Percentiles rank a stretch among this genome's conserved stretches.
Evolutionary conservation across 1,284 basidiomycete species (phyloP).

Genomic region (Puccinia brachypodii): DNA sequence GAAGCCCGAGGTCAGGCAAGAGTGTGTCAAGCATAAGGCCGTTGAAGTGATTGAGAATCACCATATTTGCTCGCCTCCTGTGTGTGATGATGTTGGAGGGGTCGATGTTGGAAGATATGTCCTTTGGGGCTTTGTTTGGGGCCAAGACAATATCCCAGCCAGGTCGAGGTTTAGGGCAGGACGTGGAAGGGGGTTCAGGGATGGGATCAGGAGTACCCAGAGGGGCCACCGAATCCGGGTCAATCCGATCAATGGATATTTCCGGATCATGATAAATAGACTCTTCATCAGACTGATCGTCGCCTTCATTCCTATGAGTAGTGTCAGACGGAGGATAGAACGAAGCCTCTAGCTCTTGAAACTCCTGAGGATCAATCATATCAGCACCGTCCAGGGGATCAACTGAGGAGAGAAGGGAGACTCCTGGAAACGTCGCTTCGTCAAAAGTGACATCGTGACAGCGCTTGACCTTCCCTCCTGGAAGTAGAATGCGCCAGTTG

Average conservation of each 20-base stretch:
- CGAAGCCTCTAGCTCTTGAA: background rate
- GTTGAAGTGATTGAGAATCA: background rate
- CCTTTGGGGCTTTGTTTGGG: background rate
- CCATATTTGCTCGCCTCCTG: background rate
- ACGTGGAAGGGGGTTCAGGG: background rate
- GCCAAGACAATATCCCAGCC: slow-evolving; percentile 18
- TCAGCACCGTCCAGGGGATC: background rate
- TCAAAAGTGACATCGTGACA: slow-evolving; percentile 16
- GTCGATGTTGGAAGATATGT: background rate
- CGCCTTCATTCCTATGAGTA: too few relatives aligned
- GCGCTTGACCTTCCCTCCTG: background rate
- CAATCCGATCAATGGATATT: background rate
- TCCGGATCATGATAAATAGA: background rate
- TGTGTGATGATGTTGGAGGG: background rate
- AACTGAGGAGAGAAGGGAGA: background rate
- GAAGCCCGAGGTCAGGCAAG: background rate
- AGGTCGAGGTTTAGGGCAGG: background rate
- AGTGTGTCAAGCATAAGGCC: background rate
- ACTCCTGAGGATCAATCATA: background rate
- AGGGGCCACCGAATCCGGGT: background rate
- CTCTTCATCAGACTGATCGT: background rate
- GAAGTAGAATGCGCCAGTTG: background rate
- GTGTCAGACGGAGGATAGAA: background rate
- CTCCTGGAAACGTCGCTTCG: slow-evolving; percentile 3
- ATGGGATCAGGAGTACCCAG: background rate